Percentiles rank a stretch among this genome's conserved stretches.
These are phyloP conservation scores for Tetracladium maxilliforme DNA, from an alignment of 2,329 filamentous ascomycete genomes.

Conservation along the genomic window DNA sequence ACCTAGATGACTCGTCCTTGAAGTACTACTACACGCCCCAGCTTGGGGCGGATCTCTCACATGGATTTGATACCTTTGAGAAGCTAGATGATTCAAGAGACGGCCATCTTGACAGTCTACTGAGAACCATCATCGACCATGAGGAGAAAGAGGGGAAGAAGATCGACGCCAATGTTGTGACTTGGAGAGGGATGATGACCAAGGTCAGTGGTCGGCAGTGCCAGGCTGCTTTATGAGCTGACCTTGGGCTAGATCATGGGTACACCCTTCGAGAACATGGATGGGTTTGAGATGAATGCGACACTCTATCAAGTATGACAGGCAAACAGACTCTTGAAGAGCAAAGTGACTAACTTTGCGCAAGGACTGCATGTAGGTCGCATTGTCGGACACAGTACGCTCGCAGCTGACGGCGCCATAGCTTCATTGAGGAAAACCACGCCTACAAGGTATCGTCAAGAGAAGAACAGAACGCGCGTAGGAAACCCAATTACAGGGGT, in stretches of 20 bases:
- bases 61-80: conserved; percentile 69
- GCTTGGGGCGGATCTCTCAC: conserved; percentile 58
- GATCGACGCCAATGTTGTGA: conserved; percentile 67
- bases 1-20: conserved; percentile 62
- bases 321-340: no score
- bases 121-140: conserved; percentile 59
- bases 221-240: conserved; percentile 1
- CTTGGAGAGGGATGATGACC: conserved; percentile 98
- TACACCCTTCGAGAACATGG: conserved; percentile 65
- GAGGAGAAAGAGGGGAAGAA: conserved; percentile 55
- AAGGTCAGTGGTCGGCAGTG: conserved; percentile 43
- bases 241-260: conserved; percentile 56
- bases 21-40: conserved; percentile 76
- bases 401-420: no score
- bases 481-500: conserved; percentile 33
- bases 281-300: conserved; percentile 94
- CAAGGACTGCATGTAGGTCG: conserved; percentile 37
- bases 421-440: conserved; percentile 89
- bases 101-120: conserved; percentile 73
- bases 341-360: background rate
- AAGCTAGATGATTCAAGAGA: conserved; percentile 73
- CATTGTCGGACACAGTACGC: background rate
- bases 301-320: conserved; percentile 68
- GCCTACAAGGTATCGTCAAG: conserved; percentile 51
- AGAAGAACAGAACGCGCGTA: conserved; percentile 33